A percentile compares a stretch with the other conserved stretches of the same genome.
Conservation (phyloP, 1,284 basidiomycete genomes). For the Austroboletus niveus region DNA sequence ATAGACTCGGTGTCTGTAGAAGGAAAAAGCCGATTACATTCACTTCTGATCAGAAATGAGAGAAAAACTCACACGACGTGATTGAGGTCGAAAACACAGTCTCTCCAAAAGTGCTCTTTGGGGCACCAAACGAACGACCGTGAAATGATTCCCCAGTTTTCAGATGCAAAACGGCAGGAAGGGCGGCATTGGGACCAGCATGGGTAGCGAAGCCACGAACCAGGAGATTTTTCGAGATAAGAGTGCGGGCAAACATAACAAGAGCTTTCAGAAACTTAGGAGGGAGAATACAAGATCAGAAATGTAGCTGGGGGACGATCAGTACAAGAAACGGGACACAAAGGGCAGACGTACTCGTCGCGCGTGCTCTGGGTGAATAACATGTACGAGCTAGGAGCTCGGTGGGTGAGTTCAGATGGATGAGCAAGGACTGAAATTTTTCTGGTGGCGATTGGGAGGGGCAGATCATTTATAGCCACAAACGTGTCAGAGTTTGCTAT, state of each 20-base stretch:
- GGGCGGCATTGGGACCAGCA: constrained; percentile 42
- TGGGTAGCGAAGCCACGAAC: constrained; percentile 67
- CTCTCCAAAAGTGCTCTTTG: constrained; percentile 89
- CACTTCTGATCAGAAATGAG: background rate
- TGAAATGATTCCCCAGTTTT: constrained; percentile 92
- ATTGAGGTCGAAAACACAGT: constrained; percentile 99
- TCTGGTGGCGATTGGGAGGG: background rate
- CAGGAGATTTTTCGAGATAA: constrained; percentile 49
- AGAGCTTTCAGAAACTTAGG: constrained; percentile 48
- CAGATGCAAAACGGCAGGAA: constrained; percentile 88
- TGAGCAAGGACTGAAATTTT: constrained; percentile 7
- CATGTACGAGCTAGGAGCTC: constrained; percentile 59
- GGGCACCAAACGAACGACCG: constrained; percentile 89
- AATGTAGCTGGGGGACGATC: constrained; percentile 58
- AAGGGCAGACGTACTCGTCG: constrained; percentile 63
- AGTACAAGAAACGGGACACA: constrained; percentile 4
- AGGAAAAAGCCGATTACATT: background rate
- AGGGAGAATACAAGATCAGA: constrained; percentile 85
- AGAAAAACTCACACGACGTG: constrained; percentile 77
- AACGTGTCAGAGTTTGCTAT: constrained; percentile 2
- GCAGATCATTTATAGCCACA: constrained; percentile 16
- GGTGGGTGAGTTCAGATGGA: background rate
- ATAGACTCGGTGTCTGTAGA: constrained; percentile 93
- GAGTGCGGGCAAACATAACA: constrained; percentile 56
- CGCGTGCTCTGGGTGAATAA: constrained; percentile 79